Conservation (phyloP, 768 basidiomycete genomes). For the Macrolepiota dolichaula region DNA sequence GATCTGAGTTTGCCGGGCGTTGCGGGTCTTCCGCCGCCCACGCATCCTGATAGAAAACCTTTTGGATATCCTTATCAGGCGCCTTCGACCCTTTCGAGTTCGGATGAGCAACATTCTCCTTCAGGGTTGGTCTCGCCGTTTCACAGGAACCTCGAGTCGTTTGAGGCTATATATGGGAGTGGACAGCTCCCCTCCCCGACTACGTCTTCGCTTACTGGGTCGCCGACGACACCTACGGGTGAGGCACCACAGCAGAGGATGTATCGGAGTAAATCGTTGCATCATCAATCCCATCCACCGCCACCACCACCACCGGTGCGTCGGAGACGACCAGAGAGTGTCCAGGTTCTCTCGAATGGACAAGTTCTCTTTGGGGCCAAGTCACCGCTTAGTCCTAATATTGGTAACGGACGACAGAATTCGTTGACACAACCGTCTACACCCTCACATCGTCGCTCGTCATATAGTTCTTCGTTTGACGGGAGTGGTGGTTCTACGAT, state of each 20-base stretch:
- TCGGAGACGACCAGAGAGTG: constrained; percentile 60
- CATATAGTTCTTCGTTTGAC: constrained; percentile 23
- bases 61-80: constrained; percentile 11
- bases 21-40: constrained; percentile 34
- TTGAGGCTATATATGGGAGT: constrained; percentile 20
- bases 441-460: constrained; percentile 8
- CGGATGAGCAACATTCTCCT: not conserved
- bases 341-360: constrained; percentile 40
- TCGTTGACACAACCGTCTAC: not conserved
- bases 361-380: constrained; percentile 8
- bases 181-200: not conserved
- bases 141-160: constrained; percentile 15
- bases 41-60: constrained; percentile 51
- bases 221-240: constrained; percentile 13
- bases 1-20: not conserved
- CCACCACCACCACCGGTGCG: constrained; percentile 38
- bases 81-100: not conserved
- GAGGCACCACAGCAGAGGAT: constrained; percentile 32
- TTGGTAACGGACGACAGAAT: not conserved
- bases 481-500: not conserved
- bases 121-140: not conserved
- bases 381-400: not conserved
- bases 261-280: constrained; percentile 53
- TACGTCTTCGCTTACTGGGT: constrained; percentile 12
- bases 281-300: constrained; percentile 25